Percentiles rank a stretch among this genome's conserved stretches.
Conservation (phyloP, 139 green algal species). For the Micractinium conductrix region DNA sequence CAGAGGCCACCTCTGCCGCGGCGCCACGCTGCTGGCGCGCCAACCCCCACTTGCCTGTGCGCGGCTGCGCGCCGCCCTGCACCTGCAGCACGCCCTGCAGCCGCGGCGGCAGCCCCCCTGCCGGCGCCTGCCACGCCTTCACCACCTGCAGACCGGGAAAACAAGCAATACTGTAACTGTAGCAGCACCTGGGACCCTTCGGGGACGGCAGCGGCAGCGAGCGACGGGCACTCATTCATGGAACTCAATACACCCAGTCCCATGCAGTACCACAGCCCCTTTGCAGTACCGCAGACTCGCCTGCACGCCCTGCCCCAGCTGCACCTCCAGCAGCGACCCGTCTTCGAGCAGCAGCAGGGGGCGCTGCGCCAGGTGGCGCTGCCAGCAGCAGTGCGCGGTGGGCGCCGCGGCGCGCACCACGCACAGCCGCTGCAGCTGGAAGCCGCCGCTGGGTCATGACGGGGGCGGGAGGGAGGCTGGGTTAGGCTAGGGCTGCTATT, state of each 20-base stretch:
- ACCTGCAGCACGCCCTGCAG: slow-evolving; percentile 30
- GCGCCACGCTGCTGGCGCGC: no score
- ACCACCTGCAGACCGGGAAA: neutral
- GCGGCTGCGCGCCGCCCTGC: neutral
- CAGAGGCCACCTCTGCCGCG: no score
- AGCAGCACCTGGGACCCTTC: neutral
- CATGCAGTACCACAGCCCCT: neutral
- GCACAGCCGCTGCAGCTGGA: slow-evolving; percentile 10
- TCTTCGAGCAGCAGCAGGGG: slow-evolving; percentile 29
- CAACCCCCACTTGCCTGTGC: slow-evolving; percentile 15
- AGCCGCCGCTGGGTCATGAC: slow-evolving; percentile 6
- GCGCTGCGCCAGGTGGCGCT: slow-evolving; percentile 16
- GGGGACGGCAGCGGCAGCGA: neutral
- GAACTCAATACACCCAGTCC: neutral
- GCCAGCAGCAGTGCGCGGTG: slow-evolving; percentile 30
- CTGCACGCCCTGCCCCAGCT: slow-evolving; percentile 3
- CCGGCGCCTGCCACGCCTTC: neutral
- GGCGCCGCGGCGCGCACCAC: neutral
- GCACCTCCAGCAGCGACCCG: slow-evolving; percentile 12
- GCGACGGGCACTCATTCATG: neutral
- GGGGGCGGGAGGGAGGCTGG: no score
- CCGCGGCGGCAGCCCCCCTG: neutral
- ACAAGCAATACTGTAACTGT: neutral
- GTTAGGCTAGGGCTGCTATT: no score
- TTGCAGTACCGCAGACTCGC: neutral